These are phyloP conservation scores for Clitoria ternatea DNA, from an alignment of 306 rosid species.

Conservation along the genomic window DNA sequence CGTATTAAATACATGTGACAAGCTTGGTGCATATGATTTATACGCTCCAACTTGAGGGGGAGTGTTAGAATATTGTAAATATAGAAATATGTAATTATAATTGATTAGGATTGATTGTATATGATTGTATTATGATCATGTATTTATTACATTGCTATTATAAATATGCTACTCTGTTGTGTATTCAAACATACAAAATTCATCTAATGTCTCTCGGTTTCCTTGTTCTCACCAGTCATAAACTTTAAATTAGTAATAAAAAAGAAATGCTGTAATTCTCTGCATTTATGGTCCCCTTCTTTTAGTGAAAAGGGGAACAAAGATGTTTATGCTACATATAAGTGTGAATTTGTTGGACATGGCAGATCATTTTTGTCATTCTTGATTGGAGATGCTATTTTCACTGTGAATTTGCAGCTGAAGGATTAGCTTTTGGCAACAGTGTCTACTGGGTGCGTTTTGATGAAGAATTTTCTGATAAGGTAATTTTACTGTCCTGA, in stretches of 20 bases:
- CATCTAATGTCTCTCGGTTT: too few species aligned
- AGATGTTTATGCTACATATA: not conserved
- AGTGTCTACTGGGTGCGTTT: slow-evolving; percentile 77
- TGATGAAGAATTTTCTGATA: slow-evolving; percentile 72
- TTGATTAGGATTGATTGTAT: too few species aligned
- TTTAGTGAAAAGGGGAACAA: not conserved
- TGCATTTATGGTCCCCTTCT: not conserved
- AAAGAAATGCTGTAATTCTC: not conserved
- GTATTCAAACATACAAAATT: too few species aligned
- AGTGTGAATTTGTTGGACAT: slow-evolving; percentile 11
- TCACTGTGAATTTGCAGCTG: slow-evolving; percentile 58
- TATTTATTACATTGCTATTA: too few species aligned
- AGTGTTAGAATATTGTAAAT: too few species aligned
- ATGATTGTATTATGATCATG: too few species aligned
- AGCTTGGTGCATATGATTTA: too few species aligned
- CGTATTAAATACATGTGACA: too few species aligned
- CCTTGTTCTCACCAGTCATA: too few species aligned
- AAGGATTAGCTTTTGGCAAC: slow-evolving; percentile 77
- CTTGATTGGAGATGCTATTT: slow-evolving; percentile 30
- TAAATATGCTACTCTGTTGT: too few species aligned
- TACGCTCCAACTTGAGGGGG: too few species aligned
- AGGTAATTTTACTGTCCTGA: slow-evolving; percentile 37
- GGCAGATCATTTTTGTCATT: slow-evolving; percentile 20
- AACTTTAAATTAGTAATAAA: not conserved
- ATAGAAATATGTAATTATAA: too few species aligned